A percentile compares a stretch with the other conserved stretches of the same genome.
Evolutionary conservation across 2,329 filamentous ascomycete species (phyloP).

Genomic region (Blastomyces parvus): DNA sequence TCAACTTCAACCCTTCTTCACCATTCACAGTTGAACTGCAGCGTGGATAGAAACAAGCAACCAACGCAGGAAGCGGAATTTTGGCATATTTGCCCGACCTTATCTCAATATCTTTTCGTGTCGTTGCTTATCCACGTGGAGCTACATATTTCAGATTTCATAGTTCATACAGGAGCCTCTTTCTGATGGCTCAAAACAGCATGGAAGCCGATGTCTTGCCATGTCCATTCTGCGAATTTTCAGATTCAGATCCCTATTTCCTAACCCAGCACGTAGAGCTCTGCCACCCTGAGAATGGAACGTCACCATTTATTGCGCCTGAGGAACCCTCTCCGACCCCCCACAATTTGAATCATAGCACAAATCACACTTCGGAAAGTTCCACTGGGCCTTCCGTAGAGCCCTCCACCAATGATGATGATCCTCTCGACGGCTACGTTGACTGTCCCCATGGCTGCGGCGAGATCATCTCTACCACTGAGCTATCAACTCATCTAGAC

Average conservation of each 20-base stretch:
- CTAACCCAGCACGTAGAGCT: conserved; percentile 38
- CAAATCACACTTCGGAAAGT: too few species aligned
- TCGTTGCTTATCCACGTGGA: neutral
- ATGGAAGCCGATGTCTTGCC: conserved; percentile 15
- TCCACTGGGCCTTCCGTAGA: too few species aligned
- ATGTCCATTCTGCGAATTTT: conserved; percentile 41
- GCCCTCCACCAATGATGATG: conserved; percentile 9
- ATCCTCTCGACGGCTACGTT: conserved; percentile 33
- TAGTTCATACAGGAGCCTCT: neutral
- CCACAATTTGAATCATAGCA: neutral
- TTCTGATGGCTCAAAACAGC: conserved; percentile 12
- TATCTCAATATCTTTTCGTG: too few species aligned
- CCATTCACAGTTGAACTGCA: neutral
- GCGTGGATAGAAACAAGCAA: neutral
- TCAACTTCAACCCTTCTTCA: neutral
- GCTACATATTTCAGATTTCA: neutral
- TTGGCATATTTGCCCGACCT: neutral
- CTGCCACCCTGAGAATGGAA: conserved; percentile 34
- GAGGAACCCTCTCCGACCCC: conserved; percentile 11
- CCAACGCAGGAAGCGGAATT: neutral
- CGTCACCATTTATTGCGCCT: conserved; percentile 20
- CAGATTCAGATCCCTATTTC: conserved; percentile 31
- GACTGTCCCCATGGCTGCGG: conserved; percentile 52
- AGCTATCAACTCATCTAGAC: conserved; percentile 52
- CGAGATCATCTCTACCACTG: conserved; percentile 44